These are phyloP conservation scores for Crucihimalaya himalaica DNA, from an alignment of 345 rosid genomes.

Conservation along the genomic window DNA sequence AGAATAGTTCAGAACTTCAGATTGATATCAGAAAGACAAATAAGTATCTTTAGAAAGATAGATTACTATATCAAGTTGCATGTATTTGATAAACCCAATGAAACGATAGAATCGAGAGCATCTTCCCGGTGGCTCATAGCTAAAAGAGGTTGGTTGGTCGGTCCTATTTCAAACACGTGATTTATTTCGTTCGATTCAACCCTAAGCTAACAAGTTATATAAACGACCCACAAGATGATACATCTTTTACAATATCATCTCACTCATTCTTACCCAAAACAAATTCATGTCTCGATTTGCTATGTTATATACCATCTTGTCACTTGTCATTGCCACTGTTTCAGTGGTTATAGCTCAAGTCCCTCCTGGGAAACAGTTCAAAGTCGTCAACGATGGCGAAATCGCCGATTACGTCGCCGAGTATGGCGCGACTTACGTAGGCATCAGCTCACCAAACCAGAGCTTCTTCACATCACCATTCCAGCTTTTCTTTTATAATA, in stretches of 20 bases:
- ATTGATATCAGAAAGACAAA: no score
- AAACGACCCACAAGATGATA: neutral
- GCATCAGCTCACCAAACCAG: constrained; percentile 26
- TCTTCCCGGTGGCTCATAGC: no score
- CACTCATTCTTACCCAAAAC: neutral
- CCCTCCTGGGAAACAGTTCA: constrained; percentile 36
- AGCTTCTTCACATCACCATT: constrained; percentile 39
- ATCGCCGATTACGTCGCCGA: constrained; percentile 35
- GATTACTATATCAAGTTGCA: no score
- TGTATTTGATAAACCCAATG: no score
- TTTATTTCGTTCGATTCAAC: no score
- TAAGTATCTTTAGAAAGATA: no score
- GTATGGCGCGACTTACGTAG: constrained; percentile 41
- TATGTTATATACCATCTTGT: neutral
- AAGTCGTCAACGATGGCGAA: constrained; percentile 36
- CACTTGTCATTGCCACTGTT: constrained; percentile 26
- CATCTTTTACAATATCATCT: neutral
- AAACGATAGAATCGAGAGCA: no score
- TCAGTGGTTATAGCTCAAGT: constrained; percentile 36
- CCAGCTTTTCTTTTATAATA: constrained; percentile 56
- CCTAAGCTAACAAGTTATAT: neutral
- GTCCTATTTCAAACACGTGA: no score
- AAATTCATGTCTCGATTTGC: constrained; percentile 16
- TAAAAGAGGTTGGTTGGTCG: no score
- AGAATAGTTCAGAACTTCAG: no score